A percentile compares a stretch with the other conserved stretches of the same genome.
Evolutionary conservation across 257 asterid genomes (phyloP).

Genomic region (Penstemon eatonii): DNA sequence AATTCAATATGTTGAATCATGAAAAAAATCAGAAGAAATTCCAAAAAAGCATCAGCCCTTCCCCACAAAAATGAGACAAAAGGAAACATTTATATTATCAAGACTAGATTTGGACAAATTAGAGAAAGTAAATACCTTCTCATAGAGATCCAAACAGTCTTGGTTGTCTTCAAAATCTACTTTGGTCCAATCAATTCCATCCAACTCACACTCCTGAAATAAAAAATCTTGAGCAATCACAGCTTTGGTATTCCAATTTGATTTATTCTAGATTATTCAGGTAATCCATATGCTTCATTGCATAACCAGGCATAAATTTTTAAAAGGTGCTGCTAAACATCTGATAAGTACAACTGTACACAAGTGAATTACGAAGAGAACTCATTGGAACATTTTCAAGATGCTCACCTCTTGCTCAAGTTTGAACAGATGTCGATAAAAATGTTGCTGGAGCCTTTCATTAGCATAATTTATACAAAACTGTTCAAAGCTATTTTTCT

Average conservation of each 20-base stretch:
- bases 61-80: background rate
- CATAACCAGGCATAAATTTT: slow-evolving; percentile 8
- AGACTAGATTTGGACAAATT: slow-evolving; percentile 1
- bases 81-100: background rate
- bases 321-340: slow-evolving; percentile 19
- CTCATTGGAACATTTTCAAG: slow-evolving; percentile 22
- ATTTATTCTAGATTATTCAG: no score
- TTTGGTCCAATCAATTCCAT: slow-evolving; percentile 91
- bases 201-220: slow-evolving; percentile 77
- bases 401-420: slow-evolving; percentile 86
- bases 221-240: slow-evolving; percentile 1
- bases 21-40: background rate
- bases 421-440: slow-evolving; percentile 80
- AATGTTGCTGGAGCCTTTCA: slow-evolving; percentile 98
- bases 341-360: background rate
- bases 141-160: slow-evolving; percentile 83
- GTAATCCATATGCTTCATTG: slow-evolving; percentile 7
- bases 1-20: background rate
- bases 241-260: no score
- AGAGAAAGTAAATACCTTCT: slow-evolving; percentile 45
- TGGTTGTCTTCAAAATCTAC: slow-evolving; percentile 89
- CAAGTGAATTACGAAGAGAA: slow-evolving; percentile 13
- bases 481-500: slow-evolving; percentile 93
- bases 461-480: slow-evolving; percentile 90
- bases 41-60: background rate